Percentiles rank a stretch among this genome's conserved stretches.
Evolutionary conservation across 2,329 filamentous ascomycete genomes (phyloP).

Genomic region (Alternaria rosae): DNA sequence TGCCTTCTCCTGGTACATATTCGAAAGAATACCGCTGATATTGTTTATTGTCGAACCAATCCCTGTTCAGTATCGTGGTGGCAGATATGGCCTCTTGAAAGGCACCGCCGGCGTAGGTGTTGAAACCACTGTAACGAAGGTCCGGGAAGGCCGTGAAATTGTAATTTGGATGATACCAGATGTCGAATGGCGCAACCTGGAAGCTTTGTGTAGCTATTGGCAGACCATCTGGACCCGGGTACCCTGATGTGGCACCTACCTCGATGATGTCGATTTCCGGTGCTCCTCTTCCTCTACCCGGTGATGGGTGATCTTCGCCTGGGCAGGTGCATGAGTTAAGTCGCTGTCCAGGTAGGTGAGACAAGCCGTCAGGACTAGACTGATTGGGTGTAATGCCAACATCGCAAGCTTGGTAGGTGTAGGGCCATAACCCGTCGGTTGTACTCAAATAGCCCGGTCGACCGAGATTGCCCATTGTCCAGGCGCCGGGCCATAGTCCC

Average conservation of each 20-base stretch:
- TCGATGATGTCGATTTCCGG: slow-evolving; percentile 60
- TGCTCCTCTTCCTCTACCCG: slow-evolving; percentile 56
- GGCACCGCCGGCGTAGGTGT: slow-evolving; percentile 62
- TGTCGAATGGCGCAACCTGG: slow-evolving; percentile 60
- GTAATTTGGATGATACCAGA: slow-evolving; percentile 61
- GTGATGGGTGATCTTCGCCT: slow-evolving; percentile 57
- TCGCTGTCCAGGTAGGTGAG: slow-evolving; percentile 54
- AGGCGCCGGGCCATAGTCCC: slow-evolving; percentile 62
- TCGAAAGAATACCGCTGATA: slow-evolving; percentile 66
- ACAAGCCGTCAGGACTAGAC: slow-evolving; percentile 54
- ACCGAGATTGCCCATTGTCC: slow-evolving; percentile 64
- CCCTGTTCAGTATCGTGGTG: slow-evolving; percentile 62
- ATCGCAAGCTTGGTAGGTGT: slow-evolving; percentile 62
- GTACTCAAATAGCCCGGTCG: slow-evolving; percentile 61
- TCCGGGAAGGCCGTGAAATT: slow-evolving; percentile 61
- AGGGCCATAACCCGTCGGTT: slow-evolving; percentile 64
- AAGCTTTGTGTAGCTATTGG: slow-evolving; percentile 58
- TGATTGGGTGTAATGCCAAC: slow-evolving; percentile 60
- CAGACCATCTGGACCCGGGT: slow-evolving; percentile 35
- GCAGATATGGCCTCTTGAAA: slow-evolving; percentile 65
- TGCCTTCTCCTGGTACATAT: slow-evolving; percentile 58
- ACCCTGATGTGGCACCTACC: slow-evolving; percentile 54
- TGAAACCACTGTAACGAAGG: slow-evolving; percentile 57
- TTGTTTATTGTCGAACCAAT: slow-evolving; percentile 62
- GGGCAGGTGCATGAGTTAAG: slow-evolving; percentile 56